These are phyloP conservation scores for Fraxinus quadrangulata DNA, from an alignment of 257 asterid species.

Conservation along the genomic window DNA sequence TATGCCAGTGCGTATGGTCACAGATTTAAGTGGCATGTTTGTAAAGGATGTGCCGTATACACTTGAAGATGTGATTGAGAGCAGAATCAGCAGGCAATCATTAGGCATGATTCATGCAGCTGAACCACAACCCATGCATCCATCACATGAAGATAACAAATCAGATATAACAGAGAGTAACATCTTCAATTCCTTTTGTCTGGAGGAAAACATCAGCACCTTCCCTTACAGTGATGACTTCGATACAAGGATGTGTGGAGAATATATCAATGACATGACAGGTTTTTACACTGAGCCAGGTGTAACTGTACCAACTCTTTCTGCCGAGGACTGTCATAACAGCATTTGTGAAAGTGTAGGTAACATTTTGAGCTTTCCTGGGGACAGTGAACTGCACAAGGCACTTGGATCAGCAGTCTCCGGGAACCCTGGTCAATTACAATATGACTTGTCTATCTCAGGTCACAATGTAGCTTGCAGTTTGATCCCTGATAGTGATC, in stretches of 20 bases:
- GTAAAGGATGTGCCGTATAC: constrained; percentile 24
- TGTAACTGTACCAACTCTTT: constrained; percentile 23
- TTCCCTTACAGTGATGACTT: constrained; percentile 36
- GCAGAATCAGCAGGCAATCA: constrained; percentile 35
- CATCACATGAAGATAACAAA: constrained; percentile 36
- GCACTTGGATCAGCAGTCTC: constrained; percentile 41
- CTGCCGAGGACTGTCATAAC: constrained; percentile 33
- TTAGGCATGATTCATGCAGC: constrained; percentile 32
- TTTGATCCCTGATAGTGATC: constrained; percentile 32
- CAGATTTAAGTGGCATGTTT: constrained; percentile 42
- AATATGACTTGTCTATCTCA: constrained; percentile 30
- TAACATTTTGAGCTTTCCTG: constrained; percentile 40
- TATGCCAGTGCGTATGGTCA: constrained; percentile 39
- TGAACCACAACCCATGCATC: constrained; percentile 34
- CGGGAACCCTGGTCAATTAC: constrained; percentile 24
- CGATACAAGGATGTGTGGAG: constrained; percentile 24
- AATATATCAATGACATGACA: constrained; percentile 34
- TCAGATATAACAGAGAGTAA: constrained; percentile 32
- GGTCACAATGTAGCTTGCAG: constrained; percentile 29
- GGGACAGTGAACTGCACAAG: constrained; percentile 49
- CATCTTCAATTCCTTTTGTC: constrained; percentile 29
- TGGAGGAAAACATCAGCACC: constrained; percentile 37
- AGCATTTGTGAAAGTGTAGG: constrained; percentile 30
- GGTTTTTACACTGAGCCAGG: constrained; percentile 39
- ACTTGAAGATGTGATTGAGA: constrained; percentile 34